A percentile compares a stretch with the other conserved stretches of the same genome.
phyloP scores from a whole-genome alignment of 192 early-diverging fungal genomes.

The Coemansia sp. region DNA sequence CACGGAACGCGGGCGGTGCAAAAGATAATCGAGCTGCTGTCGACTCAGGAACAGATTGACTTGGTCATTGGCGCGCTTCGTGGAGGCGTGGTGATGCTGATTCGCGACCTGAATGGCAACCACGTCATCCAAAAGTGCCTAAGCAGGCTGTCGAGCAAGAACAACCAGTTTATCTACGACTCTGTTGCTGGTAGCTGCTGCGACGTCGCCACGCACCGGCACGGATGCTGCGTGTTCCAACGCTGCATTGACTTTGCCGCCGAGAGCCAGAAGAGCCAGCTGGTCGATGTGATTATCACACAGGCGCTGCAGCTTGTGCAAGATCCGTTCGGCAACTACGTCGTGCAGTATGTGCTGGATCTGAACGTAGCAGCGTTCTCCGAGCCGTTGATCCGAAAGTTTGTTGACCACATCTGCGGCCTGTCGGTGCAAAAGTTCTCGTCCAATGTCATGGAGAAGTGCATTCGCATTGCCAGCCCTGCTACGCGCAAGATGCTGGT shows the following conservation, averaged over 20 bases:
- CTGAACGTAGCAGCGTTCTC: conserved; percentile 65
- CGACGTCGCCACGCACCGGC: conserved; percentile 86
- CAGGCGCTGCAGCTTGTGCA: conserved; percentile 76
- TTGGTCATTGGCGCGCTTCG: conserved; percentile 66
- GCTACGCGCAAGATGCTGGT: conserved; percentile 69
- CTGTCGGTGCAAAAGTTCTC: conserved; percentile 89
- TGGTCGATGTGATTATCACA: conserved; percentile 73
- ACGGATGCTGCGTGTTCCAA: conserved; percentile 90
- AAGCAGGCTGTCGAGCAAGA: conserved; percentile 63
- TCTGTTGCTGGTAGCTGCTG: conserved; percentile 73
- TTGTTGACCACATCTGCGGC: conserved; percentile 71
- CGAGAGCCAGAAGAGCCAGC: conserved; percentile 66
- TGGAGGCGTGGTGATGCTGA: conserved; percentile 72
- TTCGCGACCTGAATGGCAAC: conserved; percentile 90
- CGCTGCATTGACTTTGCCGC: conserved; percentile 85
- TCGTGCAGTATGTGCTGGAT: conserved; percentile 89
- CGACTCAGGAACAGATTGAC: conserved; percentile 60
- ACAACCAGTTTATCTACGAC: conserved; percentile 89
- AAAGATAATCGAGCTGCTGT: conserved; percentile 82
- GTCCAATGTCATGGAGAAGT: conserved; percentile 93
- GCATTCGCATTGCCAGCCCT: conserved; percentile 75
- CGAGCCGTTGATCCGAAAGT: conserved; percentile 68
- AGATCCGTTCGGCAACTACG: conserved; percentile 91
- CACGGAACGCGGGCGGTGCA: conserved; percentile 92
- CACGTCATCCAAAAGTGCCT: conserved; percentile 93